Conservation (phyloP, 2,329 filamentous ascomycete genomes). For the Colletotrichum destructivum region DNA sequence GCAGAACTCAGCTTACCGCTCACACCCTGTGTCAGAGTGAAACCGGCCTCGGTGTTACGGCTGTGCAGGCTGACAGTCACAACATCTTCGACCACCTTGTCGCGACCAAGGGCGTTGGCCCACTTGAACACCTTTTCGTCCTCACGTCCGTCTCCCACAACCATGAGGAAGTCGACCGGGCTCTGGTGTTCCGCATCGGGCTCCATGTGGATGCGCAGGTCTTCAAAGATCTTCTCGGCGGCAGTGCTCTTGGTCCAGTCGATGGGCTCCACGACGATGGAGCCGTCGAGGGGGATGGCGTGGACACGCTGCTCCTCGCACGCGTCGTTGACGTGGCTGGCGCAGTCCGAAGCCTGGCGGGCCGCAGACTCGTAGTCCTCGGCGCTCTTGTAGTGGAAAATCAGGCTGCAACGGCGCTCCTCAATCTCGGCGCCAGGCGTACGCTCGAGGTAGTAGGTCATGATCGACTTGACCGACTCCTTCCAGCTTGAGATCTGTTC, state of each 20-base stretch:
- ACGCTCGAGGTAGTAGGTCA: slow-evolving; percentile 91
- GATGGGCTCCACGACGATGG: slow-evolving; percentile 86
- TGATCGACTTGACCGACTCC: slow-evolving; percentile 83
- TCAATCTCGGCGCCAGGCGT: slow-evolving; percentile 91
- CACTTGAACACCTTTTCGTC: slow-evolving; percentile 96
- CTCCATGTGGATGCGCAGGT: slow-evolving; percentile 60
- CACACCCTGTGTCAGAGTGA: slow-evolving; percentile 90
- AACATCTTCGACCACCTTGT: slow-evolving; percentile 75
- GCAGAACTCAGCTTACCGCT: slow-evolving; percentile 75
- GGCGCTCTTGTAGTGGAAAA: slow-evolving; percentile 90
- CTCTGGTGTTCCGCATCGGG: slow-evolving; percentile 52
- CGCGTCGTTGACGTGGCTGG: slow-evolving; percentile 94
- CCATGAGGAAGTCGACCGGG: slow-evolving; percentile 87
- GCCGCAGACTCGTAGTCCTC: slow-evolving; percentile 83
- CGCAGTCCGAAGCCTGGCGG: slow-evolving; percentile 89
- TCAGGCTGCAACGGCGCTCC: slow-evolving; percentile 90
- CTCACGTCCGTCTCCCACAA: slow-evolving; percentile 91
- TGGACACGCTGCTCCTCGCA: slow-evolving; percentile 88
- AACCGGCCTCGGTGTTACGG: slow-evolving; percentile 88
- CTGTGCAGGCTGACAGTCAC: slow-evolving; percentile 89
- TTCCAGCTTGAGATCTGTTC: slow-evolving; percentile 85
- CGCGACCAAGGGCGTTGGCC: slow-evolving; percentile 82
- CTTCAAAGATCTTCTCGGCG: slow-evolving; percentile 79
- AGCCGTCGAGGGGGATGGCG: slow-evolving; percentile 84
- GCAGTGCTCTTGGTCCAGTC: slow-evolving; percentile 92